phyloP scores from a whole-genome alignment of 2,329 filamentous ascomycete species.

The Alternaria solani region DNA sequence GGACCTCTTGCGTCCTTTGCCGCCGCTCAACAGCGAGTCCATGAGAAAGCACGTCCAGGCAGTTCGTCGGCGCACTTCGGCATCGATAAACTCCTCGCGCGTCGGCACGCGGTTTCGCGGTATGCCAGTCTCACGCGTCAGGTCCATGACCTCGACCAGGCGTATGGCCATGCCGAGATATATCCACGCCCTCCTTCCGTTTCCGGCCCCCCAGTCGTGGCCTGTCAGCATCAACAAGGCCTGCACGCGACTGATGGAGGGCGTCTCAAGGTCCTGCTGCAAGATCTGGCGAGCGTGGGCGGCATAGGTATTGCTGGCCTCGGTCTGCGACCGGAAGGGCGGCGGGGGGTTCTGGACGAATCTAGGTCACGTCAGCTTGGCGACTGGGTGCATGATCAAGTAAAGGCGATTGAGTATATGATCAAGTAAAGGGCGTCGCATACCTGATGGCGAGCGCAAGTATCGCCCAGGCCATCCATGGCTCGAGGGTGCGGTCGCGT shows the following conservation, averaged over 20 bases:
- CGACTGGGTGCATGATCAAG: not conserved
- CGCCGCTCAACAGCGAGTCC: conserved; percentile 53
- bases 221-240: conserved; percentile 55
- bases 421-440: not conserved
- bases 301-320: conserved; percentile 54
- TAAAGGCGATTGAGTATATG: not conserved
- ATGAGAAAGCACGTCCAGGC: conserved; percentile 55
- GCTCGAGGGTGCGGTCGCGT: conserved; percentile 49
- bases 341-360: conserved; percentile 50
- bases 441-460: conserved; percentile 52
- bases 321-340: conserved; percentile 49
- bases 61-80: conserved; percentile 51
- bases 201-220: conserved; percentile 58
- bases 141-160: conserved; percentile 52
- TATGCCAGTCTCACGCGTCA: conserved; percentile 47
- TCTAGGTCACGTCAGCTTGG: conserved; percentile 22
- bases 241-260: conserved; percentile 51
- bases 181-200: conserved; percentile 52
- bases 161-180: conserved; percentile 54
- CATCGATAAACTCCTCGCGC: conserved; percentile 52
- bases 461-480: conserved; percentile 54
- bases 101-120: conserved; percentile 45
- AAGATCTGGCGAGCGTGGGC: conserved; percentile 52
- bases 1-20: conserved; percentile 51
- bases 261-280: conserved; percentile 52